These are phyloP conservation scores for Escovopsis sp. DNA, from an alignment of 2,329 filamentous ascomycete species.

Conservation along the genomic window DNA sequence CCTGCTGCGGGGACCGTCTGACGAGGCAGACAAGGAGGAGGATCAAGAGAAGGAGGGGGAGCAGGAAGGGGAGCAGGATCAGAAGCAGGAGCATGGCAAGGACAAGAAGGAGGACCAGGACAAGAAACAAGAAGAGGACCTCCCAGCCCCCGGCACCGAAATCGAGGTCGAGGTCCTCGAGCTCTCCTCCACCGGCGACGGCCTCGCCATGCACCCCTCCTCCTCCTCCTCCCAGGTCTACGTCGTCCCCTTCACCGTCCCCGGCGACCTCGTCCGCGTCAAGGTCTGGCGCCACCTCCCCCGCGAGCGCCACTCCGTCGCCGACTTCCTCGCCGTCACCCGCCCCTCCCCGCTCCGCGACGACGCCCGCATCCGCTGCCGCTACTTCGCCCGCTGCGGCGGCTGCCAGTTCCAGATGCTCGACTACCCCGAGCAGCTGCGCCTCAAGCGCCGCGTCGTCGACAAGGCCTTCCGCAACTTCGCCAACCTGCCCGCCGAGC, in stretches of 20 bases:
- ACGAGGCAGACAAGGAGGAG: constrained; percentile 12
- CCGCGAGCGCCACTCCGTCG: constrained; percentile 52
- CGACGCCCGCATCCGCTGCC: constrained; percentile 60
- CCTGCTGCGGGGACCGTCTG: constrained; percentile 8
- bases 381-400: constrained; percentile 75
- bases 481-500: constrained; percentile 60
- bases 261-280: constrained; percentile 65
- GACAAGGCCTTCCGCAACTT: constrained; percentile 90
- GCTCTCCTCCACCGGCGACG: constrained; percentile 85
- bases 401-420: constrained; percentile 98
- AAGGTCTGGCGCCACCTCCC: constrained; percentile 62
- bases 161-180: constrained; percentile 68
- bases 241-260: constrained; percentile 74
- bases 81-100: neutral
- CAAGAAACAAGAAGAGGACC: constrained; percentile 7
- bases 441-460: constrained; percentile 70
- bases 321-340: constrained; percentile 69
- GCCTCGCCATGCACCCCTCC: constrained; percentile 57
- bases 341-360: constrained; percentile 62
- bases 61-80: constrained; percentile 3
- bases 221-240: constrained; percentile 51
- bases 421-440: constrained; percentile 70
- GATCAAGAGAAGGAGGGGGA: neutral
- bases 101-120: constrained; percentile 7
- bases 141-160: constrained; percentile 57